Percentiles rank a stretch among this genome's conserved stretches.
Conservation (phyloP, 345 rosid species). For the Eucalyptus globulus region DNA sequence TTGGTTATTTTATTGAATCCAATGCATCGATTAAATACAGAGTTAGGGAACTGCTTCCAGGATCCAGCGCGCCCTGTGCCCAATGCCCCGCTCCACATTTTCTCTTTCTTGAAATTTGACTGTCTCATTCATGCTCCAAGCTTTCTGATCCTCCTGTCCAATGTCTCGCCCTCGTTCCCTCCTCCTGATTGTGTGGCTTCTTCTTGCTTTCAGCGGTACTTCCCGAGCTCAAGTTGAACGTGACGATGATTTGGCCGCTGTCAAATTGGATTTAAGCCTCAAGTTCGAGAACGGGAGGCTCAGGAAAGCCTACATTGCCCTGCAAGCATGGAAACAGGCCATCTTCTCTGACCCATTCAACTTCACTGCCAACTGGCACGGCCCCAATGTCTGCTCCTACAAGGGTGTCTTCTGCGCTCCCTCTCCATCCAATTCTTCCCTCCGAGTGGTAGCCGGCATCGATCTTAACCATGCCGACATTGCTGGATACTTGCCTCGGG, state of each 20-base stretch:
- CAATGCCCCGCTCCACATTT: background rate
- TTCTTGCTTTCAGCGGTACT: background rate
- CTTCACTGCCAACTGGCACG: slow-evolving; percentile 50
- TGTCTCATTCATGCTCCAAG: background rate
- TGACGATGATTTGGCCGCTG: slow-evolving; percentile 1
- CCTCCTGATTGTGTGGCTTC: background rate
- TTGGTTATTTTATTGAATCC: background rate
- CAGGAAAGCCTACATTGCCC: slow-evolving; percentile 53
- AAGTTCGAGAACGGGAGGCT: slow-evolving; percentile 47
- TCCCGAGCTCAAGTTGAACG: background rate
- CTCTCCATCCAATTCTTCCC: slow-evolving; percentile 31
- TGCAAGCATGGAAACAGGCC: slow-evolving; percentile 74
- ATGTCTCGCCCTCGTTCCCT: background rate
- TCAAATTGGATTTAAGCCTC: slow-evolving; percentile 20
- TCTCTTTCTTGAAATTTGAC: background rate
- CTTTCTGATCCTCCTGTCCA: background rate
- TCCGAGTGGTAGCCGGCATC: slow-evolving; percentile 60
- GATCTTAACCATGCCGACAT: slow-evolving; percentile 75
- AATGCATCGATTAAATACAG: background rate
- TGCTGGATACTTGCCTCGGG: slow-evolving; percentile 60
- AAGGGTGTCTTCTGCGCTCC: slow-evolving; percentile 53
- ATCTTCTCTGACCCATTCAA: slow-evolving; percentile 62
- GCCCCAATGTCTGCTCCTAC: slow-evolving; percentile 72
- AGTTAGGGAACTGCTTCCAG: background rate
- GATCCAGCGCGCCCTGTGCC: background rate